phyloP scores from a whole-genome alignment of 2,329 filamentous ascomycete species.

The Verticillium klebahnii region DNA sequence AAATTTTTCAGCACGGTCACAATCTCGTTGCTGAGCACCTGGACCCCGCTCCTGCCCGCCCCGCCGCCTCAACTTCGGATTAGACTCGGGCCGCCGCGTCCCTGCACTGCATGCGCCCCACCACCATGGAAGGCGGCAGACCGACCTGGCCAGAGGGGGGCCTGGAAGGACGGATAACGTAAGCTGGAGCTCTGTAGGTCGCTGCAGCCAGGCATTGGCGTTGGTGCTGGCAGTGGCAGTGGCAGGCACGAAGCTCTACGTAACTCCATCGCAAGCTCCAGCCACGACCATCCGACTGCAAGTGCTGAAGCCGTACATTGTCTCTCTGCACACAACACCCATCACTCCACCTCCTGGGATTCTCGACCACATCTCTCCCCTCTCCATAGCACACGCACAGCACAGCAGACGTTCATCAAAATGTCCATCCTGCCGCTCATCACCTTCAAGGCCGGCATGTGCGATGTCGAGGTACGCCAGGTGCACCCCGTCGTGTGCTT shows the following conservation, averaged over 20 bases:
- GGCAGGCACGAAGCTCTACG: conserved; percentile 4
- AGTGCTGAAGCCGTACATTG: background rate
- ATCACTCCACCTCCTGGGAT: background rate
- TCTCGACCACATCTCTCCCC: background rate
- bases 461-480: conserved; percentile 67
- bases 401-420: conserved; percentile 19
- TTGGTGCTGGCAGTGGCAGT: background rate
- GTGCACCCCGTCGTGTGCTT: background rate
- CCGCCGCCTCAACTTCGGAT: conserved; percentile 11
- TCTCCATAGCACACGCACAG: background rate
- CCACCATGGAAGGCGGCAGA: background rate
- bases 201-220: background rate
- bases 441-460: conserved; percentile 93
- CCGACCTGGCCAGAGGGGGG: too few relatives aligned
- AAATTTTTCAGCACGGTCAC: conserved; percentile 26
- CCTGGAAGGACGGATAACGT: background rate
- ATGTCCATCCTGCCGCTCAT: conserved; percentile 88
- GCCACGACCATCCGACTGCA: background rate
- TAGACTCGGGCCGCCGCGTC: conserved; percentile 12
- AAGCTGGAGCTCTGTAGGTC: background rate
- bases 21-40: conserved; percentile 10
- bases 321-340: conserved; percentile 5
- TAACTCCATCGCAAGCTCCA: conserved; percentile 4
- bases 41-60: conserved; percentile 11
- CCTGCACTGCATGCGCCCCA: background rate